Evolutionary conservation across 495 filamentous ascomycete species (phyloP).

Genomic region (Aspergillus kassunensis): DNA sequence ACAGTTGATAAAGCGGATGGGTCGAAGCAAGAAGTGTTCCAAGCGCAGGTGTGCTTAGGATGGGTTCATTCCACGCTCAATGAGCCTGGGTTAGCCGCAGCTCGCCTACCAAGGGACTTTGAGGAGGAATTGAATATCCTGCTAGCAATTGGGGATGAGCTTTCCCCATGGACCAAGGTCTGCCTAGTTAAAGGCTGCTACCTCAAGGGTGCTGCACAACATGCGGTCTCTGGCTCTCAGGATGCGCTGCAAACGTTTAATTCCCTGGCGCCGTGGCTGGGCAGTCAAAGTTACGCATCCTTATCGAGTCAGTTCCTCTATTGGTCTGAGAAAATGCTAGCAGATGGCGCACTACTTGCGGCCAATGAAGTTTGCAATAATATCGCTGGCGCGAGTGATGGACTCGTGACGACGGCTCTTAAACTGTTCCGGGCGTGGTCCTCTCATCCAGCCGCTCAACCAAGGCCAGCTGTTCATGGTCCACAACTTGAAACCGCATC

Average conservation of each 20-base stretch:
- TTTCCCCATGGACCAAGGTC: constrained; percentile 70
- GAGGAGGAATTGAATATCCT: constrained; percentile 48
- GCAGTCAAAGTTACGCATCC: constrained; percentile 27
- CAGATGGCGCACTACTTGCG: constrained; percentile 63
- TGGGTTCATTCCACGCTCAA: constrained; percentile 77
- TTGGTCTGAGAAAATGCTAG: constrained; percentile 76
- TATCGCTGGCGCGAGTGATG: constrained; percentile 18
- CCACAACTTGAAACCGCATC: constrained; percentile 18
- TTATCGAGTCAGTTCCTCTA: constrained; percentile 51
- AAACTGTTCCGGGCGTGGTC: constrained; percentile 40
- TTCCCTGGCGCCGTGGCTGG: constrained; percentile 57
- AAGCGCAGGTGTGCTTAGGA: constrained; percentile 74
- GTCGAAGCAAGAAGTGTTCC: constrained; percentile 65
- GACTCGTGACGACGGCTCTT: constrained; percentile 34
- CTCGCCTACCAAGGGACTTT: constrained; percentile 60
- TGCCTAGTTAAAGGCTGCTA: constrained; percentile 76
- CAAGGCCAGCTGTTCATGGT: constrained; percentile 46
- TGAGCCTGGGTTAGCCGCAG: constrained; percentile 58
- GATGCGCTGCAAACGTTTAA: constrained; percentile 62
- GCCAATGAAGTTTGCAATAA: constrained; percentile 50
- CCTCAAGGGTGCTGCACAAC: constrained; percentile 68
- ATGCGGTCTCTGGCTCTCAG: constrained; percentile 44
- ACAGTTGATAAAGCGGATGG: constrained; percentile 60
- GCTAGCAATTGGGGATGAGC: constrained; percentile 36
- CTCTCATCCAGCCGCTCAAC: constrained; percentile 35